Conservation (phyloP, 805 yeast species). For the Tetrapisispora arboricola region DNA sequence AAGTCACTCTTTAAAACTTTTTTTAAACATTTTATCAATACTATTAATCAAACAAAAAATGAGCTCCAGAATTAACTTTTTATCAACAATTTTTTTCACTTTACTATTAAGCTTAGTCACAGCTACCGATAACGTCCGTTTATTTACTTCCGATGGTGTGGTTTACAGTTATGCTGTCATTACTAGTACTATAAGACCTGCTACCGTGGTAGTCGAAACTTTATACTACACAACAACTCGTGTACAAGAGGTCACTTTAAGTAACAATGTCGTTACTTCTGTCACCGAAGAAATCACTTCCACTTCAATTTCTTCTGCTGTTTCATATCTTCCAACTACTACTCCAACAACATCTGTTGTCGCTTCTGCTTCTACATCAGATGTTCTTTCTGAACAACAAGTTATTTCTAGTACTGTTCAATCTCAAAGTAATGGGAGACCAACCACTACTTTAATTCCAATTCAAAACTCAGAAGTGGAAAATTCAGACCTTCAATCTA, state of each 20-base stretch:
- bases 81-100: neutral
- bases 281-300: conserved; percentile 21
- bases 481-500: conserved; percentile 1
- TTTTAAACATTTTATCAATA: neutral
- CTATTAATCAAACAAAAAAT: neutral
- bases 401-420: neutral
- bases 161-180: conserved; percentile 29
- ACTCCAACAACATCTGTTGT: conserved; percentile 3
- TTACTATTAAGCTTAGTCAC: conserved; percentile 6
- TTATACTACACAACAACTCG: conserved; percentile 27
- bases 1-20: conserved; percentile 1
- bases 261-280: conserved; percentile 19
- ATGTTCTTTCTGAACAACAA: neutral
- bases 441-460: neutral
- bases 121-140: conserved; percentile 16
- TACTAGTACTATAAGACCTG: conserved; percentile 28
- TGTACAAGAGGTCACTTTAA: conserved; percentile 22
- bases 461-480: neutral
- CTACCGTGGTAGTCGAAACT: conserved; percentile 25
- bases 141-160: conserved; percentile 28
- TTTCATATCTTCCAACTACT: conserved; percentile 1
- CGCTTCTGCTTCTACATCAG: neutral
- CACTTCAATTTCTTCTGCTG: conserved; percentile 14
- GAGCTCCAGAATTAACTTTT: neutral
- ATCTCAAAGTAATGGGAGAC: neutral